Base-by-base conservation (phyloP, 2,329 filamentous ascomycete species). In the Claviceps monticola region DNA sequence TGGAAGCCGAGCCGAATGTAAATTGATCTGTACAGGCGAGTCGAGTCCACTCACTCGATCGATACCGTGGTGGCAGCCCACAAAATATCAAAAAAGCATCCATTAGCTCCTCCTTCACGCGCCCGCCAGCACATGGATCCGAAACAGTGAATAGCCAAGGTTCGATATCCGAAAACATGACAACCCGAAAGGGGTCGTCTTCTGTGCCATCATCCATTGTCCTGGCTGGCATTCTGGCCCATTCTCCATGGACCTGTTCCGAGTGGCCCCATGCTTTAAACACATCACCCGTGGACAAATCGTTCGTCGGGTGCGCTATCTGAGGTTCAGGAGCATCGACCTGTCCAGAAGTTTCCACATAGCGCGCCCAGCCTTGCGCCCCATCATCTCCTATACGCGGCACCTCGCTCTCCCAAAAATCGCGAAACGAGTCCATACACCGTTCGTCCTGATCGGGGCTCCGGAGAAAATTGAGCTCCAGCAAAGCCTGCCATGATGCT, bases 401-500 rank as follows among this genome's bases (percentile, higher is more conserved):
- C 0, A 80, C 74, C 61, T 96, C 91, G 52, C 82, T 86, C 54
- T 95, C 88, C 93, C 93, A 97, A 56, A 93, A 95, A 2, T 82
- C 75, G 47, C 78, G 71, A 55, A 95, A 86, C 0, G 62, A 61
- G 2, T 66, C 62, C 11, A 72, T 42, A 0, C 57, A 53, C n/a
- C 56, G 57, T 11, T 59, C 51, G 2, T 59, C 56, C 42, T 60
- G 46, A n/a, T 59, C 51, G 5, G 61, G 42, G 4, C 47, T n/a
- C 7, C 72, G 72, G 46, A 80, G 80, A 54, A 88, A 76, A 17
- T 79, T 80, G 50, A 84, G 72, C 61, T 96, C 91, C 0, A 96
- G 67, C 1, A 86, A 60, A 5, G 81, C 86, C 67, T 97, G 91
- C 89, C 91, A 96, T 5, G 84, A 74, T 9, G 83, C 88, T 3